Percentiles rank a stretch among this genome's conserved stretches.
phyloP scores from a whole-genome alignment of 176 grass and related monocot species.

The Triticum urartu region DNA sequence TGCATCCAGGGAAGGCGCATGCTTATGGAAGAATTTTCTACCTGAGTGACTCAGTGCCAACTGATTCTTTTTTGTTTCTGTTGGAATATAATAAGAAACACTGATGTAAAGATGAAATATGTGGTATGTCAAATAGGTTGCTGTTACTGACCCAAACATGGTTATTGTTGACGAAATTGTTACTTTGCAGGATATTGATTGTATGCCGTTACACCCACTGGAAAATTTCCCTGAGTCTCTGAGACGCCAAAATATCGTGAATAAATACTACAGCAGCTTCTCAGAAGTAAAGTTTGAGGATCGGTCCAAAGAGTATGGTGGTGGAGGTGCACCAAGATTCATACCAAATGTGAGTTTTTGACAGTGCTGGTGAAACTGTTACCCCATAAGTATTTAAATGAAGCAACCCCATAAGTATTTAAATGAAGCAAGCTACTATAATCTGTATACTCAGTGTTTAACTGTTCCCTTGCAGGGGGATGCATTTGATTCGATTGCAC shows the following conservation, averaged over 20 bases:
- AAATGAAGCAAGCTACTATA: constrained; percentile 59
- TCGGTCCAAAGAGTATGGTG: constrained; percentile 52
- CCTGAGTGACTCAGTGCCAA: not conserved
- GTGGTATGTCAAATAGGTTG: constrained; percentile 1
- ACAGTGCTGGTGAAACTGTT: constrained; percentile 37
- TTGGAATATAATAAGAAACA: not conserved
- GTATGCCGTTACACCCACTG: constrained; percentile 81
- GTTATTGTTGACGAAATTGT: constrained; percentile 23
- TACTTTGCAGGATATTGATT: constrained; percentile 90
- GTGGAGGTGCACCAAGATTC: constrained; percentile 41
- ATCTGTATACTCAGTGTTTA: constrained; percentile 30
- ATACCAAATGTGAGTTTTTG: constrained; percentile 47
- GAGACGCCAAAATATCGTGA: constrained; percentile 52
- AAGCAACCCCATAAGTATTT: constrained; percentile 67
- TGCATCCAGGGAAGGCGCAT: not conserved
- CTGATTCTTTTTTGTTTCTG: constrained; percentile 7
- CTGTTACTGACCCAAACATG: not conserved
- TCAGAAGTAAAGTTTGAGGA: constrained; percentile 56
- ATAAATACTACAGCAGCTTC: constrained; percentile 59
- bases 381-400: constrained; percentile 62
- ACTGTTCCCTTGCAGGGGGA: constrained; percentile 52
- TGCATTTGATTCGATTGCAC: constrained; percentile 72
- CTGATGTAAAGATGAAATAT: not conserved
- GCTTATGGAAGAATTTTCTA: not conserved
- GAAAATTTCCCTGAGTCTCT: constrained; percentile 87